These are phyloP conservation scores for Hymenoscyphus occultus DNA, from an alignment of 2,329 filamentous ascomycete genomes.

Conservation along the genomic window DNA sequence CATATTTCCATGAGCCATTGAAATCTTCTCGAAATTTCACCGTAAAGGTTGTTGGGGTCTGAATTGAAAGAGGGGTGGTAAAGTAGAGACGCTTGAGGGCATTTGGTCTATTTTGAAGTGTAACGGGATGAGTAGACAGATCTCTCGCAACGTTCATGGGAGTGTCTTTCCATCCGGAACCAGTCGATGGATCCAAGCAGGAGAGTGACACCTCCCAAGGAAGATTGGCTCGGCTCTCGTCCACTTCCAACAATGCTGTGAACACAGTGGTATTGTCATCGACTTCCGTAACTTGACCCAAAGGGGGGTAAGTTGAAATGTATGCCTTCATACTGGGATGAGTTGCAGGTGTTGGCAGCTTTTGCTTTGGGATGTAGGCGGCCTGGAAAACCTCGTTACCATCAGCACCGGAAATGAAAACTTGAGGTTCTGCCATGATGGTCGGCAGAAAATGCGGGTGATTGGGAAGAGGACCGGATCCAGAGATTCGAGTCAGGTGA, in stretches of 20 bases:
- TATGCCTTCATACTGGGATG: conserved; percentile 49
- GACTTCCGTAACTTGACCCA: conserved; percentile 71
- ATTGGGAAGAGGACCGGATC: background rate
- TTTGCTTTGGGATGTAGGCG: conserved; percentile 36
- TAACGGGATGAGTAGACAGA: conserved; percentile 42
- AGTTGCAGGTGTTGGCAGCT: conserved; percentile 34
- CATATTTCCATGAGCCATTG: conserved; percentile 65
- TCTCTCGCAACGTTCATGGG: conserved; percentile 36
- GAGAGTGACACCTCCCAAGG: conserved; percentile 74
- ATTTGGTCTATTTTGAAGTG: conserved; percentile 44
- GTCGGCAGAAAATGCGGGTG: background rate
- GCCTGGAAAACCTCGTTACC: conserved; percentile 36
- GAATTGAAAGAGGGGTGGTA: conserved; percentile 47
- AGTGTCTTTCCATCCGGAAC: conserved; percentile 51
- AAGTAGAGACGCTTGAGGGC: conserved; percentile 51
- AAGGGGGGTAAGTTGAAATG: conserved; percentile 63
- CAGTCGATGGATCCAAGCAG: conserved; percentile 62
- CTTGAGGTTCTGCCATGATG: conserved; percentile 21
- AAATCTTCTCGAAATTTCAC: conserved; percentile 60
- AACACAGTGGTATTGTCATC: conserved; percentile 52
- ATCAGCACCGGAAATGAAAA: conserved; percentile 31
- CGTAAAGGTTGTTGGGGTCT: conserved; percentile 59
- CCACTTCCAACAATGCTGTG: conserved; percentile 67
- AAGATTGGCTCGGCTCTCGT: conserved; percentile 49
- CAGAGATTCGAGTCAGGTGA: too few species aligned